Evolutionary conservation across 1,139 yeast species (phyloP), one percentile per base, ranked within the genome.

Genomic region (Meyerozyma carpophila): DNA sequence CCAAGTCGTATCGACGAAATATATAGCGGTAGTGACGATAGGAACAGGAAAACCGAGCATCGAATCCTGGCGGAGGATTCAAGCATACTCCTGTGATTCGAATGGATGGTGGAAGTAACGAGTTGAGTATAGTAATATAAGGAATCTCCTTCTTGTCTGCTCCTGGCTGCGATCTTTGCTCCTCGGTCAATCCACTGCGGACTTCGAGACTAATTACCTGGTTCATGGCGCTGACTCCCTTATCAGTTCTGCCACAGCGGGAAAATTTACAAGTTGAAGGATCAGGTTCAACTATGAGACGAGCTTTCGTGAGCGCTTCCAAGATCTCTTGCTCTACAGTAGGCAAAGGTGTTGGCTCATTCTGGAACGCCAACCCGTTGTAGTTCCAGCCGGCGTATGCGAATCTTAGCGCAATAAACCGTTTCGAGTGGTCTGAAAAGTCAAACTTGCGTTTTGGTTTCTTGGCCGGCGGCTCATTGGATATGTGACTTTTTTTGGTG

Each of bases 151-250:
- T 71, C 1, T 41, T 44, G 58, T 91, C 97, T 52, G 75, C 75
- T 0, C 50, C 63, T 1, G 79, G 70, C 43, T 77, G 72, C n/a
- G 45, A 38, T 51, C 89, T 91, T 42, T 89, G 86, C 39, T 68
- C 74, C 1, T 63, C 58, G 0, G 76, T 56, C 41, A 93, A 62
- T 27, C 73, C 69, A 0, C 97, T 88, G 50, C 99, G 72, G 21
- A 93, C 84, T 20, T 73, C 67, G 36, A 93, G 68, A 0, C 96
- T 82, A 10, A 93, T 84, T 7, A 93, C 98, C 63, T 93, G 99
- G 54, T 89, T 87, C 84, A 93, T 79, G 0, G 99, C 98, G 66
- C 96, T 87, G 6, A 93, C 99, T 11, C 98, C 98, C 53, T 82
- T 84, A 57, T 93, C 99, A 0, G 99, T 93, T 55, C 99, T 73